Evolutionary conservation across 2,329 filamentous ascomycete species (phyloP), one percentile per base, ranked within the genome.

Genomic region (Exophiala calicioides): DNA sequence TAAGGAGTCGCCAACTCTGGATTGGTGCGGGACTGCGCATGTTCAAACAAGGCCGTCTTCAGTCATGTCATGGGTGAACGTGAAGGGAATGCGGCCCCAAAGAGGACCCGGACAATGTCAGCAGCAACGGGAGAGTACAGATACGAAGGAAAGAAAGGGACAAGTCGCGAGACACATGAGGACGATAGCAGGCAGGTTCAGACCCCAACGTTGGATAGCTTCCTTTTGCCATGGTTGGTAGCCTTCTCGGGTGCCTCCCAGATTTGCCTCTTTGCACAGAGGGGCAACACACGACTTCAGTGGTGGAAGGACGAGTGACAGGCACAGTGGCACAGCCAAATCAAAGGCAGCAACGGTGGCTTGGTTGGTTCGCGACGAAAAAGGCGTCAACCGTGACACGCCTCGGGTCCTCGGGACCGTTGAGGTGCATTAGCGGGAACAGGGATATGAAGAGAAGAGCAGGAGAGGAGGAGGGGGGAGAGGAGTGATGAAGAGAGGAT

Each of bases 371-470:
- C n/a, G n/a, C n/a, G n/a, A 13, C 24, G 23, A 33, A 33, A 15
- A 12, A 9, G 16, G 10, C 12, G 31, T 30, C 9, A 44, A 29
- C 30, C 40, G 40, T 19, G n/a, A n/a, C n/a, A n/a, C n/a, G n/a
- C n/a, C n/a, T n/a, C n/a, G n/a, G n/a, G n/a, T n/a, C n/a, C n/a
- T n/a, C n/a, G n/a, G n/a, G n/a, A n/a, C n/a, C n/a, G n/a, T 47
- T 31, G 34, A 38, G 20, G 18, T 51, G 39, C 48, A 47, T 44
- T 51, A 51, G 46, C 30, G n/a, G n/a, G n/a, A n/a, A n/a, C n/a
- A n/a, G n/a, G n/a, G n/a, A n/a, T n/a, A n/a, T n/a, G n/a, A n/a
- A n/a, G n/a, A n/a, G n/a, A n/a, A n/a, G n/a, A n/a, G n/a, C n/a
- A n/a, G n/a, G n/a, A n/a, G n/a, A n/a, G n/a, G n/a, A n/a, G n/a